Evolutionary conservation across 2,329 filamentous ascomycete species (phyloP).

Genomic region (Huntiella abstrusa): DNA sequence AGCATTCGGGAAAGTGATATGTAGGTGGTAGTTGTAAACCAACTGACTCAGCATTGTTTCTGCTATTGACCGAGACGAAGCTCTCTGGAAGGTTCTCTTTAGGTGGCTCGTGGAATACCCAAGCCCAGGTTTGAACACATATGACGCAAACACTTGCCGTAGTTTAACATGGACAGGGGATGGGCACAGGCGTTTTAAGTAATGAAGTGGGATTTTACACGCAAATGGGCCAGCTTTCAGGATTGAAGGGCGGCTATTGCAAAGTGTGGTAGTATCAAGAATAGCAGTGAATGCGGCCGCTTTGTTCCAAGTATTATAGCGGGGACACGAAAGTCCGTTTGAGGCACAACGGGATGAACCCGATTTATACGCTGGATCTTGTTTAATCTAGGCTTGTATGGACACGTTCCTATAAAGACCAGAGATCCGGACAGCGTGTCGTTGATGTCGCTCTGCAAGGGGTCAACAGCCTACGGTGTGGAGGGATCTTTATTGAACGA

Average conservation of each 20-base stretch:
- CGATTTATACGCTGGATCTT: too few relatives aligned
- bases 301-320: too few relatives aligned
- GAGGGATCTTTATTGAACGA: background rate
- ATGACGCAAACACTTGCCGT: constrained; percentile 1
- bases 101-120: too few relatives aligned
- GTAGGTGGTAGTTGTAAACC: too few relatives aligned
- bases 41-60: too few relatives aligned
- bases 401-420: background rate
- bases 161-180: constrained; percentile 3
- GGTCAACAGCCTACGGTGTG: background rate
- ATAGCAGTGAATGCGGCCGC: too few relatives aligned
- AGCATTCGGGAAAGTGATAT: too few relatives aligned
- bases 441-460: constrained; percentile 6
- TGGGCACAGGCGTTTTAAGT: constrained; percentile 6
- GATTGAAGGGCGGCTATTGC: background rate
- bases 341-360: too few relatives aligned
- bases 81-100: constrained; percentile 2
- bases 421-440: constrained; percentile 1
- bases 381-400: too few relatives aligned
- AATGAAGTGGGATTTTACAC: background rate
- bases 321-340: too few relatives aligned
- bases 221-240: background rate
- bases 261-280: background rate
- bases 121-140: background rate
- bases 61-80: background rate